Percentiles rank a stretch among this genome's conserved stretches.
These are phyloP conservation scores for Syzygium aromaticum DNA, from an alignment of 345 rosid species.

Conservation along the genomic window DNA sequence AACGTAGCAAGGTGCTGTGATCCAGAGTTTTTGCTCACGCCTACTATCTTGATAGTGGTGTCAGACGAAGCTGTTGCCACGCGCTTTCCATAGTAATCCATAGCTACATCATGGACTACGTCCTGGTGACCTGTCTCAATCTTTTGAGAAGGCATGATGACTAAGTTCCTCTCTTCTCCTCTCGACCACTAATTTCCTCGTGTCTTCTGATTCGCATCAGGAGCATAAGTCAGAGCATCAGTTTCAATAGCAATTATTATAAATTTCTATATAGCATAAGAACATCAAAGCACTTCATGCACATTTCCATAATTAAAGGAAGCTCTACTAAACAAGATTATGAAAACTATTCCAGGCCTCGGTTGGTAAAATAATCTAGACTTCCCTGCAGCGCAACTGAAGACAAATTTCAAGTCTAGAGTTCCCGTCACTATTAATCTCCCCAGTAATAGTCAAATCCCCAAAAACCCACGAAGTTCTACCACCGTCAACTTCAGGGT, in stretches of 20 bases:
- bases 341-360: background rate
- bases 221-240: background rate
- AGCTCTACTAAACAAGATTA: background rate
- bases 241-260: background rate
- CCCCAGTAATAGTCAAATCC: background rate
- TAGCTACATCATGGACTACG: conserved; percentile 44
- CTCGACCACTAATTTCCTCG: background rate
- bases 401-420: background rate
- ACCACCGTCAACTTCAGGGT: background rate
- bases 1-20: conserved; percentile 47
- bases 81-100: conserved; percentile 65
- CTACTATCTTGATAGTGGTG: conserved; percentile 40
- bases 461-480: background rate
- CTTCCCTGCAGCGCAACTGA: background rate
- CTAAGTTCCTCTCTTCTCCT: background rate
- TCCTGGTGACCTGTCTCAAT: conserved; percentile 55
- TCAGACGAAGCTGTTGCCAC: conserved; percentile 58
- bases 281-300: background rate
- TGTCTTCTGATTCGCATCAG: background rate
- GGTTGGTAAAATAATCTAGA: background rate
- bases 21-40: conserved; percentile 30
- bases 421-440: background rate
- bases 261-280: background rate
- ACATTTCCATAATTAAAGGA: background rate
- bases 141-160: conserved; percentile 47